Base-by-base conservation (phyloP, 1,139 yeast species). In the Eremothecium sinecaudum region DNA sequence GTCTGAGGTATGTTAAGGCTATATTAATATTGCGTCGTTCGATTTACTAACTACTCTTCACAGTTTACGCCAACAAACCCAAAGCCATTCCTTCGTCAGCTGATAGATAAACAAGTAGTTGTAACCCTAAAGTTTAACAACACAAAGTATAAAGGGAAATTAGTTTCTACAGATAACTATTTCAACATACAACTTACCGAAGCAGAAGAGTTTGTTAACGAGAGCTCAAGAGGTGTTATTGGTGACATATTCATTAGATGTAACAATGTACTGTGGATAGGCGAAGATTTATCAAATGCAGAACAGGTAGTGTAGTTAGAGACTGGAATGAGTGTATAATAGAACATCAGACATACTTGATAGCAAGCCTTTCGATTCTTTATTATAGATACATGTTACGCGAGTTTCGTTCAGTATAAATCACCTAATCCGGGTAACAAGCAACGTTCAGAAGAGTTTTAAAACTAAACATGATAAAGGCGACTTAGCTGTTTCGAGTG, bases 41-140 rank as follows among this genome's bases (percentile, higher is more conserved):
- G 10, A 15, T 11, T 18, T 36, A 36, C 39, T 36, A 36, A 36
- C 39, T 7, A 15, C 14, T 5, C 15, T n/a, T 1, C 16, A 11
- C 42, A 70, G 79, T 73, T 79, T 45, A 77, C 75, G 44, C 92
- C 92, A 11, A 66, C 79, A 13, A 87, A 87, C 53, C 98, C 98
- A 16, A 86, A 82, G 56, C 97, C 97, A 19, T 90, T 79, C 48
- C 64, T 90, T 36, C 79, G 79, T 43, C 78, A 80, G 16, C 71
- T 90, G 31, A 67, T 80, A 14, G 78, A 79, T 38, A 69, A 76
- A 41, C 65, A 64, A 15, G 86, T 90, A 11, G 62, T 79, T n/a
- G 93, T 90, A n/a, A 73, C 90, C 36, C 69, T 90, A 43, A 90
- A 90, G 58, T 92, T 95, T 81, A 90, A 86, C 53, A 74, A 73